phyloP scores from a whole-genome alignment of 495 filamentous ascomycete genomes.

The Trichoderma asperelloides region DNA sequence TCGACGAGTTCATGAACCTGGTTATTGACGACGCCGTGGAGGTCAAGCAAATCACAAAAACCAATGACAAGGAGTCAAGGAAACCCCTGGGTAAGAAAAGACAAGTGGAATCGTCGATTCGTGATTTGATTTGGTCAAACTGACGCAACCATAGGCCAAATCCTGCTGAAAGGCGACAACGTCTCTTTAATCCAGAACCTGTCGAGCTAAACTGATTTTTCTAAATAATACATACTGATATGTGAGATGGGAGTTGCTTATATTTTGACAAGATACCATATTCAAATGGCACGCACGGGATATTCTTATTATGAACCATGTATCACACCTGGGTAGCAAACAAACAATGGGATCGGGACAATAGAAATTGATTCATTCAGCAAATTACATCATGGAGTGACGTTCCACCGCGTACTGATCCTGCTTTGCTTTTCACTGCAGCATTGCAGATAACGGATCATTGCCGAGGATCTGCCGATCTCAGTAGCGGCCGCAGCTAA shows the following conservation, averaged over 20 bases:
- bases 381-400: not conserved
- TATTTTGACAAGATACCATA: not conserved
- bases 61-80: slow-evolving; percentile 62
- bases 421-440: not conserved
- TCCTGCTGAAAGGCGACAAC: slow-evolving; percentile 94
- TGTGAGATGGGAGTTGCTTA: slow-evolving; percentile 14
- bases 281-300: not conserved
- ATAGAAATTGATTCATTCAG: not conserved
- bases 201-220: slow-evolving; percentile 29
- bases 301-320: not conserved
- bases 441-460: not conserved
- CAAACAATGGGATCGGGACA: not conserved
- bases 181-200: slow-evolving; percentile 87
- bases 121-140: slow-evolving; percentile 6
- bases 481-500: not conserved
- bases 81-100: slow-evolving; percentile 72
- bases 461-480: not conserved
- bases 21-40: slow-evolving; percentile 92
- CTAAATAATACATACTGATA: slow-evolving; percentile 13
- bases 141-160: slow-evolving; percentile 62
- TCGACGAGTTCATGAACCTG: slow-evolving; percentile 99
- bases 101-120: not conserved
- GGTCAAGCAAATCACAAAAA: slow-evolving; percentile 77
- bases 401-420: not conserved
- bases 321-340: not conserved